Percentiles rank a stretch among this genome's conserved stretches.
phyloP scores from a whole-genome alignment of 2,329 filamentous ascomycete species.

The Apiospora phragmitis region DNA sequence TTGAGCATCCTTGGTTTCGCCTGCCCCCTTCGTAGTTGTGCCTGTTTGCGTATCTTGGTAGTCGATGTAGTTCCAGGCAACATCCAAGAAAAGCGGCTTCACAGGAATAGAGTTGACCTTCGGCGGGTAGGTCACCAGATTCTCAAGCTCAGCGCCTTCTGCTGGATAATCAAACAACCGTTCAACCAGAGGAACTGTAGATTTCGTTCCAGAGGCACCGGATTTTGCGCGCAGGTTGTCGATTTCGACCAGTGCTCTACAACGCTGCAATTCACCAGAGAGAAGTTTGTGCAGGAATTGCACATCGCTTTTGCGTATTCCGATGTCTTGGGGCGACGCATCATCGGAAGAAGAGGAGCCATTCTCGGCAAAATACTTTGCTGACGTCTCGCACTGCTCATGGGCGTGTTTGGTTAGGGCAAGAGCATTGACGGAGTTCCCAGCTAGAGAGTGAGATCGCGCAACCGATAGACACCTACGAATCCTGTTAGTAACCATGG shows the following conservation, averaged over 20 bases:
- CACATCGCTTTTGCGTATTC: conserved; percentile 61
- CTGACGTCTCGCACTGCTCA: conserved; percentile 57
- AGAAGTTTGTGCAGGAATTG: conserved; percentile 63
- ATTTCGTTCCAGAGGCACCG: conserved; percentile 45
- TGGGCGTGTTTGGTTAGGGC: conserved; percentile 76
- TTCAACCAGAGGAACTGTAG: conserved; percentile 65
- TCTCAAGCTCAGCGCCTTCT: conserved; percentile 70
- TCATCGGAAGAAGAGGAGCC: conserved; percentile 31
- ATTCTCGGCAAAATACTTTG: conserved; percentile 44
- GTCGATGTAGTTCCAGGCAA: conserved; percentile 96
- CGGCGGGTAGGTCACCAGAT: conserved; percentile 85
- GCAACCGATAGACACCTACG: conserved; percentile 79
- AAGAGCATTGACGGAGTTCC: conserved; percentile 75
- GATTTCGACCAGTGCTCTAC: conserved; percentile 84
- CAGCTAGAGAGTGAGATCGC: conserved; percentile 76
- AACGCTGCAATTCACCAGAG: conserved; percentile 72
- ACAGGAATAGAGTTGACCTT: conserved; percentile 80
- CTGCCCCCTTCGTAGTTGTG: conserved; percentile 26
- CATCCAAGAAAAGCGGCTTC: conserved; percentile 94
- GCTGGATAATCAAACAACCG: conserved; percentile 74
- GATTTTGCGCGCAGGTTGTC: conserved; percentile 58
- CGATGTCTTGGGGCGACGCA: conserved; percentile 63
- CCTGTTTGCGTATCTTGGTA: conserved; percentile 68
- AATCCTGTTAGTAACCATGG: conserved; percentile 19
- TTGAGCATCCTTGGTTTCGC: conserved; percentile 39